Base-by-base conservation (phyloP, 2,329 filamentous ascomycete genomes). In the Pseudogymnoascus sp. region DNA sequence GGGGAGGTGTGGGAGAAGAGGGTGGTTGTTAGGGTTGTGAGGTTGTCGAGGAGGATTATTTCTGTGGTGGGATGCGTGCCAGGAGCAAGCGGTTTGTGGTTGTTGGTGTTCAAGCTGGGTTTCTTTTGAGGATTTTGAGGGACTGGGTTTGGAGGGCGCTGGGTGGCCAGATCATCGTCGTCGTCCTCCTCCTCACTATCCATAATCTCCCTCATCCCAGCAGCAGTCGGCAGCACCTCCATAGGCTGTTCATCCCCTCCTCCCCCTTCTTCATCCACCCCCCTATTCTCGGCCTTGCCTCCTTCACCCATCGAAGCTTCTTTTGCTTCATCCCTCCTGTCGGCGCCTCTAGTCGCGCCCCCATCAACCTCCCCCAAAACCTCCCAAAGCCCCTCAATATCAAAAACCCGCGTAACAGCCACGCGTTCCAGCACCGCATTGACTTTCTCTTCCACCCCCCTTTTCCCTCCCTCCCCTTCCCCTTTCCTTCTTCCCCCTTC, bases 301-400 rank as follows among this genome's bases (percentile, higher is more conserved):
- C n/a, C 40, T 26, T 18, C 31, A 16, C 61, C 54, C 31, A 5
- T n/a, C 5, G 29, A 29, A n/a, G 23, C 42, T n/a, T n/a, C n/a
- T n/a, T n/a, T n/a, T n/a, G n/a, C n/a, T n/a, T n/a, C n/a, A n/a
- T n/a, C n/a, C n/a, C n/a, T n/a, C n/a, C n/a, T n/a, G n/a, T n/a
- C n/a, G n/a, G n/a, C n/a, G n/a, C n/a, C n/a, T n/a, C n/a, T n/a
- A n/a, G n/a, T n/a, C n/a, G 11, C 45, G 14, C 60, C 65, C 26
- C 23, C 77, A 37, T 21, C 77, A 37, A 85, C 67, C 67, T 87
- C 85, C 1, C 70, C 73, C 36, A 87, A 68, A 0, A 83, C 83
- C 70, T 86, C 83, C 77, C 77, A 80, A 16, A 87, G 68, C 0
- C 85, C 85, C 54, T 85, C 78, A 10, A 84, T 67, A 65, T 86